Conservation (phyloP, 75 land plant species). For the Cunninghamia lanceolata region DNA sequence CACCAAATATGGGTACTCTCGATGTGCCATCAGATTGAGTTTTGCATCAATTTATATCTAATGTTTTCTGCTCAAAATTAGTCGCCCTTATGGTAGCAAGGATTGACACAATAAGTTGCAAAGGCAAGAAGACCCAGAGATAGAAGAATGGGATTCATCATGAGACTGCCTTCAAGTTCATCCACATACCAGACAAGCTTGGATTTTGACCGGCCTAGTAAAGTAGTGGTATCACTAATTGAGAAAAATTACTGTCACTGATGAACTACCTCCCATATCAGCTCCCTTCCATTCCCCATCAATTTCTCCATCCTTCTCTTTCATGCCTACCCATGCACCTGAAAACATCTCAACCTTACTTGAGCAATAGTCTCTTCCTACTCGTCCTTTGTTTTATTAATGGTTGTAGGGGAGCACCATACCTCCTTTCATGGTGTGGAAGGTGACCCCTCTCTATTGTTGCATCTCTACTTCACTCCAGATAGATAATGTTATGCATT, state of each 20-base stretch:
- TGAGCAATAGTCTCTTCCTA: no score
- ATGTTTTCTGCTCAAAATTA: not conserved
- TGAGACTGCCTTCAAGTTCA: conserved; percentile 19
- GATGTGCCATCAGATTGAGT: not conserved
- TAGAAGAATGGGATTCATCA: conserved; percentile 19
- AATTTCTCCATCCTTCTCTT: no score
- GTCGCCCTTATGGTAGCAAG: conserved; percentile 2
- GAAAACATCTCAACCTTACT: no score
- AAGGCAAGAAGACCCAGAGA: conserved; percentile 16
- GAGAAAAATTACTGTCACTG: not conserved
- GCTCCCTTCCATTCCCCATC: no score
- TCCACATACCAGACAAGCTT: conserved; percentile 11
- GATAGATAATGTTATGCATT: no score
- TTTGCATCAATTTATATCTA: no score
- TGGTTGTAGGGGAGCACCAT: no score
- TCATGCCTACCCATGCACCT: no score
- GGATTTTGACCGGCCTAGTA: conserved; percentile 20
- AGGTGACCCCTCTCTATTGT: no score
- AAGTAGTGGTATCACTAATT: conserved; percentile 22
- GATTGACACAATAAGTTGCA: conserved; percentile 20
- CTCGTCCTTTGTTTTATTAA: no score
- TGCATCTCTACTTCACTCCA: no score
- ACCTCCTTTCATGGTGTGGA: no score
- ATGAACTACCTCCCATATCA: conserved; percentile 12
- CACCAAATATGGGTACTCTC: not conserved